These are phyloP conservation scores for Omphalotus guepiniiformis DNA, from an alignment of 768 basidiomycete species.

Conservation along the genomic window DNA sequence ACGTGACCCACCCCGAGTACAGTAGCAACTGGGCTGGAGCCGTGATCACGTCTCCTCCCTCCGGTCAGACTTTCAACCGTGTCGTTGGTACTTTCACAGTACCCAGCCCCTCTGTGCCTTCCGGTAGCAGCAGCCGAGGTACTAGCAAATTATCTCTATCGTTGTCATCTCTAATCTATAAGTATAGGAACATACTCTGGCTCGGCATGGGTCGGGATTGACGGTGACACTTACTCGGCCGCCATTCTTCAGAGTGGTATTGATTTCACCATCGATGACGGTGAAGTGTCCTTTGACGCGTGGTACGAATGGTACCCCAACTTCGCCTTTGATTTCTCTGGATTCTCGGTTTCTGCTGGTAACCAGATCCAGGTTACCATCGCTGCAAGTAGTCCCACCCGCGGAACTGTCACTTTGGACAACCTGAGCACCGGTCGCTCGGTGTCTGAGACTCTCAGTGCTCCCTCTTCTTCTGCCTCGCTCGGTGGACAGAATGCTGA, in stretches of 20 bases:
- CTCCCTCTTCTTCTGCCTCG: background rate
- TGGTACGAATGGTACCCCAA: constrained; percentile 9
- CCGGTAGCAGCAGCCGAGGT: background rate
- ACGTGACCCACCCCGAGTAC: constrained; percentile 6
- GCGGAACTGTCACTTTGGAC: constrained; percentile 6
- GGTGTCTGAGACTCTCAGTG: background rate
- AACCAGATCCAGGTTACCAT: constrained; percentile 2
- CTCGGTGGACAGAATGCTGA: constrained; percentile 4
- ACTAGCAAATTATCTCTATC: background rate
- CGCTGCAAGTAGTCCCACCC: background rate
- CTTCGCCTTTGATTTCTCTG: constrained; percentile 1
- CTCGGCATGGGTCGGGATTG: constrained; percentile 12
- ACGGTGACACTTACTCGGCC: constrained; percentile 7
- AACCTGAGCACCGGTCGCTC: constrained; percentile 2
- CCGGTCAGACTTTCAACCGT: constrained; percentile 6
- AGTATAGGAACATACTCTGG: background rate
- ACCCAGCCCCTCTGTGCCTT: constrained; percentile 1
- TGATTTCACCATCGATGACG: constrained; percentile 5
- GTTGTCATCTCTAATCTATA: background rate
- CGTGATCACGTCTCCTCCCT: constrained; percentile 3
- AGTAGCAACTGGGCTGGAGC: constrained; percentile 7
- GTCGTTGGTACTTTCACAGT: constrained; percentile 8
- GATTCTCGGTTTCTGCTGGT: constrained; percentile 3
- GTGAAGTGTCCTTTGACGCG: constrained; percentile 3
- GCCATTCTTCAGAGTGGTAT: constrained; percentile 9